Evolutionary conservation across 1,284 basidiomycete species (phyloP), one percentile per base, ranked within the genome.

Genomic region (Cryptococcus amylolentus): DNA sequence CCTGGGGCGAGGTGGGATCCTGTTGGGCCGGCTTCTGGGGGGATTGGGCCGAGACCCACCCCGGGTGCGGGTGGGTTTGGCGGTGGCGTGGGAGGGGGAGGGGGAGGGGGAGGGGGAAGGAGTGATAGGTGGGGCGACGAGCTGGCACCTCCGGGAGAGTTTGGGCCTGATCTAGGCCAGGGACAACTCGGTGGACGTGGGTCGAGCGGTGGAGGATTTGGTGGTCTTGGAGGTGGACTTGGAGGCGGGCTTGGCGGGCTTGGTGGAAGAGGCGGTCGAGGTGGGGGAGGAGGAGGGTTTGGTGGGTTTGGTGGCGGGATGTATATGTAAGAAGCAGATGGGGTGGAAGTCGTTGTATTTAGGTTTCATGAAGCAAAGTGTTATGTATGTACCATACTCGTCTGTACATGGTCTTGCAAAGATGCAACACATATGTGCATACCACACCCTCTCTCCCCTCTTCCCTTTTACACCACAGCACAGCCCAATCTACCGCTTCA

Each of bases 401-500:
- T 23, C 23, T 44, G 42, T 44, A 44, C 18, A 44, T 16, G 1
- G 12, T 13, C 14, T n/a, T 20, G 18, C 18, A 5, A 20, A 12
- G 41, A 47, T 47, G 46, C 18, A 47, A 20, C 18, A 44, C 16
- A 4, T 5, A 44, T n/a, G 31, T 35, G 4, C 40, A 16, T 42
- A n/a, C 14, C 20, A 20, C 14, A 42, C 41, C 20, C 41, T n/a
- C 23, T 13, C 26, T 27, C 12, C 28, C 23, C 23, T 23, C 23
- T 23, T 23, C 23, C 23, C 23, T 23, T 23, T 23, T 23, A 23
- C 23, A 23, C 2, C 23, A 23, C 23, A 23, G 23, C 23, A 23
- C 23, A 23, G 46, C 27, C n/a, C 18, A 18, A n/a, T 46, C 41
- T 61, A 61, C 35, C 51, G 52, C 78, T 97, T 97, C 73, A 96